Base-by-base conservation (phyloP, 208 protist species). In the Trypanosoma cruzi region DNA sequence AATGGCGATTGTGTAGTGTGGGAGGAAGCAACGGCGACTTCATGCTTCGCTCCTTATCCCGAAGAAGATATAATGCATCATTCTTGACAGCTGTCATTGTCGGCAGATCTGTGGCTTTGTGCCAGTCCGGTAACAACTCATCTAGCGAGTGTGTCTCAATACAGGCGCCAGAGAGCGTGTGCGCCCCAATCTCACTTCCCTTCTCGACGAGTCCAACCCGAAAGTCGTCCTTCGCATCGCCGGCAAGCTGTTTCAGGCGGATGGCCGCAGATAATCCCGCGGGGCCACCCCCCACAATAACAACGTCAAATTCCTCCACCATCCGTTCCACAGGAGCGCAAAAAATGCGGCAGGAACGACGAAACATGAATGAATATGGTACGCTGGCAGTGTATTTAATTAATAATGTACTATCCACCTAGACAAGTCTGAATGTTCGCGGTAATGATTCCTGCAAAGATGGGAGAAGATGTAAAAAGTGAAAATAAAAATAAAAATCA, bases 101-200 rank as follows among this genome's bases (percentile, higher is more conserved):
- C 29, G 96, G 93, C 18, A 88, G 61, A 29, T 81, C 74, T 4
- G 78, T 78, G 40, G 73, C 64, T 42, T 93, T 85, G 32, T 79
- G 80, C 96, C 97, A 99, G 61, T 98, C 90, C 3, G 98, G 98
- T 8, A 99, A 80, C 10, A 99, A 75, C 77, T 99, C 98, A 58
- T 99, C 84, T 1, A 99, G 77, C 11, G 97, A 85, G 36, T 77
- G 83, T 31, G 97, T 88, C 74, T 99, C 96, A n/a, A 99, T 67
- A 32, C 98, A 98, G 60, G 97, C 97, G 55, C 98, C 98, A 22
- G 96, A 99, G 29, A 99, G 77, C 1, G 95, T 99, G 84, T 99
- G 98, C 11, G 92, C 89, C 62, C 98, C 97, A 63, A 96, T 82
- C 73, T 99, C 96, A 44, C 92, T 93, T 10, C 89, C 98, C 76